Percentiles rank a stretch among this genome's conserved stretches.
Conservation (phyloP, 2,329 filamentous ascomycete species). For the Hypoxylon sp. region DNA sequence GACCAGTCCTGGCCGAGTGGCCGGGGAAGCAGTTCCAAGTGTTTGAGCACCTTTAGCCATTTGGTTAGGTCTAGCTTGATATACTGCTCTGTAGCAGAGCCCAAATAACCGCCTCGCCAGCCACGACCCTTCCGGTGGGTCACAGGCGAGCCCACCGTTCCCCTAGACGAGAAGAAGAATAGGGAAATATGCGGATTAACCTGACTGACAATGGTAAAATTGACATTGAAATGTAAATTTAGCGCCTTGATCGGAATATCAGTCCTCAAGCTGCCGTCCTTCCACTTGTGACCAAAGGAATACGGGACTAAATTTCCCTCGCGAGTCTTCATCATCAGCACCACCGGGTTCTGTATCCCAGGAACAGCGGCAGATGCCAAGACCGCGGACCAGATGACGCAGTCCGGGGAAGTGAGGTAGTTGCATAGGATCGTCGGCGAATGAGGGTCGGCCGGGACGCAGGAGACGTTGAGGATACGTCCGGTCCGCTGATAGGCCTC, state of each 20-base stretch:
- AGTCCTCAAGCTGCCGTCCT: constrained; percentile 92
- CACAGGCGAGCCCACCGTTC: constrained; percentile 90
- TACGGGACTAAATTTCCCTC: constrained; percentile 87
- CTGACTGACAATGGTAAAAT: constrained; percentile 89
- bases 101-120: constrained; percentile 95
- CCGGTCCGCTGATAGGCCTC: constrained; percentile 96
- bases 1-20: constrained; percentile 96
- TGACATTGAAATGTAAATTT: constrained; percentile 98
- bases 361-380: constrained; percentile 95
- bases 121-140: constrained; percentile 93
- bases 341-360: constrained; percentile 93
- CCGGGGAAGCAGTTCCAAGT: constrained; percentile 90
- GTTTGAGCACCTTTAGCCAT: constrained; percentile 94
- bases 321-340: constrained; percentile 88
- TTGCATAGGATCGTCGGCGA: constrained; percentile 93
- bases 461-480: constrained; percentile 94
- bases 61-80: constrained; percentile 97
- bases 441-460: constrained; percentile 95
- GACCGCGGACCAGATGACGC: constrained; percentile 98
- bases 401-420: constrained; percentile 94
- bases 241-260: constrained; percentile 95
- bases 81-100: constrained; percentile 92
- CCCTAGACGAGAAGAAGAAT: constrained; percentile 97
- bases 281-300: constrained; percentile 99
- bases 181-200: constrained; percentile 98